phyloP scores from a whole-genome alignment of 1,284 basidiomycete genomes.

The Garcileccinum viscosum region DNA sequence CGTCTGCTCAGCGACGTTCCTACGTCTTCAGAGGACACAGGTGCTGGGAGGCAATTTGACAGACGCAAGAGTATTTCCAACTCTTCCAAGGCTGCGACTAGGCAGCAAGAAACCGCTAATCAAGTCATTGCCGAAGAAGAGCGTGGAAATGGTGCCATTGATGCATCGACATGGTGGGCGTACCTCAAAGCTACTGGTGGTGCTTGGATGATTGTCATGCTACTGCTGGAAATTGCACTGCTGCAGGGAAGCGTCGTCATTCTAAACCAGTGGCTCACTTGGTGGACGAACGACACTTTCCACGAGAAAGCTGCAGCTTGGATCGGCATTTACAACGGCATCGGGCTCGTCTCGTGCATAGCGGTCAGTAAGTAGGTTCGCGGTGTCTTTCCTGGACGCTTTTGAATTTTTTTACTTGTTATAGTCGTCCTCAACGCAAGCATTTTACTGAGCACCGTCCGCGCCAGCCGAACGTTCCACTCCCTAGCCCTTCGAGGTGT shows the following conservation, averaged over 20 bases:
- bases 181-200: constrained; percentile 35
- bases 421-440: constrained; percentile 33
- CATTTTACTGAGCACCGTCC: constrained; percentile 46
- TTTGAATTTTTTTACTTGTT: constrained; percentile 1
- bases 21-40: constrained; percentile 40
- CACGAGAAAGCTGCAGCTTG: constrained; percentile 35
- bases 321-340: constrained; percentile 39
- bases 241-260: constrained; percentile 26
- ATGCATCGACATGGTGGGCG: constrained; percentile 44
- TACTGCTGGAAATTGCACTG: constrained; percentile 26
- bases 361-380: constrained; percentile 39
- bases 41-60: constrained; percentile 36
- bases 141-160: constrained; percentile 59
- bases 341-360: constrained; percentile 43
- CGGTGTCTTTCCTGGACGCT: constrained; percentile 16
- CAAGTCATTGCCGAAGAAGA: constrained; percentile 65
- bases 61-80: constrained; percentile 27
- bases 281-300: constrained; percentile 41
- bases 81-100: constrained; percentile 12
- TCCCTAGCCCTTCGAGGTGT: constrained; percentile 45
- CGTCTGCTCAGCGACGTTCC: constrained; percentile 43
- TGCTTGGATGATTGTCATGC: constrained; percentile 20
- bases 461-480: constrained; percentile 50
- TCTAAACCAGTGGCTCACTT: constrained; percentile 37
- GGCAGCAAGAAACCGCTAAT: constrained; percentile 34